Evolutionary conservation across 345 rosid species (phyloP), one percentile per base, ranked within the genome.

Genomic region (Limnanthes douglasii): DNA sequence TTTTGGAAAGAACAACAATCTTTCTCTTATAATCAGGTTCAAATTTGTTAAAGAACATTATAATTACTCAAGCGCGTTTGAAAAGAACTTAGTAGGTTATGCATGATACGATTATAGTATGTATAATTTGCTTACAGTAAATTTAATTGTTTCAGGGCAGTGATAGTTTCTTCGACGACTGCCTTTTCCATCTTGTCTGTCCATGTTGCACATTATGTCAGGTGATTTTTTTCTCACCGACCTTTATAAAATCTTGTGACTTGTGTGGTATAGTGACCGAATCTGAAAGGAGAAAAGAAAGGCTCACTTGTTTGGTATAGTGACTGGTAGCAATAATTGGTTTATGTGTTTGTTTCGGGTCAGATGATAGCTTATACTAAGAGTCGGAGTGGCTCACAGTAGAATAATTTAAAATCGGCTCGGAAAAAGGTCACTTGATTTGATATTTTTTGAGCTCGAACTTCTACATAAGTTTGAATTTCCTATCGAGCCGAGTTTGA

Each of bases 131-230:
- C 21, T 43, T 25, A 11, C 0, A 14, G 6, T 31, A 8, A 17
- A 21, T 18, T 34, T 39, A 15, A 18, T 43, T 56, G 3, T 34
- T 49, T 39, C 76, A 82, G 97, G 90, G 86, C 1, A 29, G 57
- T 7, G 86, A 78, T 54, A 71, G 65, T 52, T 55, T 62, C 16
- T 53, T 71, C 57, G 95, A 88, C 18, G 95, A 82, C 59, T 88
- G 49, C 41, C 22, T 69, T 48, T 78, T 58, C 60, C 97, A 88
- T 62, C 66, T 82, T 13, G 19, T 68, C 31, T 88, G 95, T 48
- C 74, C 95, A 10, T 73, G 68, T 43, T 88, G 97, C 26, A 53
- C 97, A 15, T 59, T 82, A 51, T 64, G 70, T 29, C 95, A 88
- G 93, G 97, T 82, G 11, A 28, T 13, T 37, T 15, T 37, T 24